A percentile compares a stretch with the other conserved stretches of the same genome.
phyloP scores from a whole-genome alignment of 2,329 filamentous ascomycete genomes.

The Rutstroemia sp. region DNA sequence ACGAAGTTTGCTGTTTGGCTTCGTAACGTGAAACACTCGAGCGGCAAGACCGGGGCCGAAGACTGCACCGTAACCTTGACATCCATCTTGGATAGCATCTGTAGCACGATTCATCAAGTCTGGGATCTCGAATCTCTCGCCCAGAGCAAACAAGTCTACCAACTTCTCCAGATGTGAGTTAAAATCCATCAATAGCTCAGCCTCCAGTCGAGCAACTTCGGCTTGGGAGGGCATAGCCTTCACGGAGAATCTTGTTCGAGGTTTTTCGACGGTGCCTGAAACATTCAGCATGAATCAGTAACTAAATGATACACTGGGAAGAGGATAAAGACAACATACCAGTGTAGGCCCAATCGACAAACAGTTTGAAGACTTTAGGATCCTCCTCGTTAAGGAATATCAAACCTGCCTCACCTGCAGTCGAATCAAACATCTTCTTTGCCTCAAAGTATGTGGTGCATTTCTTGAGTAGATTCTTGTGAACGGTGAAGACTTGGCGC shows the following conservation, averaged over 20 bases:
- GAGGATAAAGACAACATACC: neutral
- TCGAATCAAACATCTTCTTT: neutral
- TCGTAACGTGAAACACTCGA: constrained; percentile 10
- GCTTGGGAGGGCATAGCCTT: neutral
- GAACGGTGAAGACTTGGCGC: constrained; percentile 12
- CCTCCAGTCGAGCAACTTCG: constrained; percentile 2
- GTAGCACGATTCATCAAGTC: constrained; percentile 15
- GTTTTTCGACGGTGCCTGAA: constrained; percentile 4
- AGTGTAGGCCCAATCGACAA: constrained; percentile 13
- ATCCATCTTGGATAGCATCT: constrained; percentile 18
- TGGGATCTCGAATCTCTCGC: constrained; percentile 11
- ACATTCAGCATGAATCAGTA: neutral
- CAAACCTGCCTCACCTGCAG: constrained; percentile 6
- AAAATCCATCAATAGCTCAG: constrained; percentile 9
- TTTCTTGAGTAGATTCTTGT: constrained; percentile 12
- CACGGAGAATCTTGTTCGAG: neutral
- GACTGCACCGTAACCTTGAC: constrained; percentile 12
- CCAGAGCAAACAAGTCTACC: constrained; percentile 13
- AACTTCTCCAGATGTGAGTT: constrained; percentile 8
- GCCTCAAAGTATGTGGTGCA: constrained; percentile 12
- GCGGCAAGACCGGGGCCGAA: constrained; percentile 10
- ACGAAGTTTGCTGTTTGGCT: constrained; percentile 13
- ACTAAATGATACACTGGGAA: neutral
- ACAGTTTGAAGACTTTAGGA: constrained; percentile 9
- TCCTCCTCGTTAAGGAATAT: constrained; percentile 13